Evolutionary conservation across 768 basidiomycete genomes (phyloP), one percentile per base, ranked within the genome.

Genomic region (Kwoniella sp.): DNA sequence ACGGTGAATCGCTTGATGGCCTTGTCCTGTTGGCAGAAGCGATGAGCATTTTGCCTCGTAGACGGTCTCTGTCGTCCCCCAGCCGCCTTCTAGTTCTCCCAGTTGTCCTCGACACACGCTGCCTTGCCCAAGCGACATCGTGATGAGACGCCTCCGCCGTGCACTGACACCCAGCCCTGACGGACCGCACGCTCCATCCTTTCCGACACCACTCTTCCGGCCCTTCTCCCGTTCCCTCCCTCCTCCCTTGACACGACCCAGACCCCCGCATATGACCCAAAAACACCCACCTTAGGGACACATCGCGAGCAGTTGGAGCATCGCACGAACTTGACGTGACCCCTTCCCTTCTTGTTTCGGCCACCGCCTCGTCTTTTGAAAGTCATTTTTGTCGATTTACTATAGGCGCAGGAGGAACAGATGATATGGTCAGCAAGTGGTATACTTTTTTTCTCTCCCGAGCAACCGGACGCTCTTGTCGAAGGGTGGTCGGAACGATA

Each of bases 221-320:
- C 12, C 17, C 19, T 45, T n/a, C 20, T 15, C n/a, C 27, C 25
- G n/a, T 42, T 11, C 40, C 15, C 37, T 22, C 37, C 11, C 17
- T 38, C 37, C 37, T 10, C 17, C 11, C 20, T 11, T 28, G 14
- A 12, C 20, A 34, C 25, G 6, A 31, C 45, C 22, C n/a, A n/a
- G n/a, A n/a, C n/a, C n/a, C n/a, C n/a, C 28, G 15, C 15, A 23
- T 27, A 40, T 41, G 19, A 40, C 37, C 22, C 31, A 12, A n/a
- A n/a, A 46, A 54, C 27, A 61, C 69, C 47, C 53, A 73, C 76
- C 74, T 77, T 98, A 66, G 81, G 86, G 53, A 95, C 91, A 76
- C 89, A 91, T 66, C 95, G 88, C 73, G 89, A 89, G 83, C 95
- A 99, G 84, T 99, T 99, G 65, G 91, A 92, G 83, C 95, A 99